phyloP scores from a whole-genome alignment of 768 basidiomycete species.

The Boletus rubroflammeus region DNA sequence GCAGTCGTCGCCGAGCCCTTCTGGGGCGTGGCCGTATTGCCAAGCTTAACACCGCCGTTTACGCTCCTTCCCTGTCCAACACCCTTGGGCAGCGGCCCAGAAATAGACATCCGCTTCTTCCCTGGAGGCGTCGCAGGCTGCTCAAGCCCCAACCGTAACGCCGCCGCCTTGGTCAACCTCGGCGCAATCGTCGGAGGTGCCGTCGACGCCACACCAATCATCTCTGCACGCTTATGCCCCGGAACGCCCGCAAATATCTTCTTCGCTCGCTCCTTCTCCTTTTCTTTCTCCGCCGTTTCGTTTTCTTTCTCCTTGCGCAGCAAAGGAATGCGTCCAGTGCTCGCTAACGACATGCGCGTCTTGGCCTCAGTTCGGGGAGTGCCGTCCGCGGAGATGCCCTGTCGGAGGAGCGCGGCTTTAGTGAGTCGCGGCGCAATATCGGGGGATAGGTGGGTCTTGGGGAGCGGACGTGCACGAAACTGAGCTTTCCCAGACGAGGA shows the following conservation, averaged over 20 bases:
- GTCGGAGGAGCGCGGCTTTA: constrained; percentile 68
- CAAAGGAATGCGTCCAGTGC: constrained; percentile 32
- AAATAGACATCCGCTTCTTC: constrained; percentile 36
- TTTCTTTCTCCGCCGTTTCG: constrained; percentile 44
- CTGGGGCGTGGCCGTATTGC: constrained; percentile 8
- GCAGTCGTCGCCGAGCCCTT: constrained; percentile 16
- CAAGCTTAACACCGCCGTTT: constrained; percentile 4
- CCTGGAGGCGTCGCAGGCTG: constrained; percentile 37
- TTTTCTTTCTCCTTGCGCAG: constrained; percentile 28
- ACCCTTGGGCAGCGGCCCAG: constrained; percentile 16
- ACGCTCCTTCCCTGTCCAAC: neutral
- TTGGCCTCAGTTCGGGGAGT: constrained; percentile 14
- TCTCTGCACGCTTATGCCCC: constrained; percentile 71
- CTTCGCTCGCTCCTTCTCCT: constrained; percentile 57
- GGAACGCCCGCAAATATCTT: constrained; percentile 76
- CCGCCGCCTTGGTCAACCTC: constrained; percentile 72
- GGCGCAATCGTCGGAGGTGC: constrained; percentile 69
- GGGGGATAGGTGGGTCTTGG: constrained; percentile 56
- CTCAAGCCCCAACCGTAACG: constrained; percentile 59
- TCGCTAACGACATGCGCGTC: constrained; percentile 33
- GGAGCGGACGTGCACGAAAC: constrained; percentile 69
- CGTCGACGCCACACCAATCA: constrained; percentile 70
- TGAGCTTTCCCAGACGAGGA: constrained; percentile 42
- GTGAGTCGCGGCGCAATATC: constrained; percentile 77
- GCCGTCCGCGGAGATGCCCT: constrained; percentile 48